Evolutionary conservation across 2,329 filamentous ascomycete species (phyloP), one percentile per base, ranked within the genome.

Genomic region (Penicillium vulpinum): DNA sequence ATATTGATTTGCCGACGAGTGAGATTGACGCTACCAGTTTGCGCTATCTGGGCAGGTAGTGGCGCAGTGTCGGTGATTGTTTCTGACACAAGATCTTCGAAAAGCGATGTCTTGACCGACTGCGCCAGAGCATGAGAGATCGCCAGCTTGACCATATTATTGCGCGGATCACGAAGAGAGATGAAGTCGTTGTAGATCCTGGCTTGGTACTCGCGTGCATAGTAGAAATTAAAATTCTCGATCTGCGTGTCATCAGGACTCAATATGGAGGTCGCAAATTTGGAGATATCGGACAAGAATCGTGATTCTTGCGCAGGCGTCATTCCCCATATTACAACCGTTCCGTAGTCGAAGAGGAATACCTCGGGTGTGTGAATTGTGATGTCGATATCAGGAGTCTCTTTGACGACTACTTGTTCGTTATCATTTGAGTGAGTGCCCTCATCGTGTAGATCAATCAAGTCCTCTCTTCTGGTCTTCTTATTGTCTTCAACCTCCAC

Each of bases 121-220:
- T 99, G 94, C 0, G 93, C 90, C 46, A 99, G 80, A 3, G 94
- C 94, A 78, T 99, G 94, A 16, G 91, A 96, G 71, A 97, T 97
- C 54, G 93, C 92, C 36, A 97, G 81, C 78, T 97, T 97, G 65
- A 89, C 95, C 94, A 97, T 97, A 78, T 97, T 96, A 75, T 96
- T 96, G 69, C 88, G 88, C 77, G 96, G 96, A 68, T 97, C 93
- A 47, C 92, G 84, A 59, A 99, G 77, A 2, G 91, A 94, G 75
- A 99, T 99, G 69, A 99, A 99, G 76, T 99, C 94, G 76, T 99
- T 99, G 83, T 99, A 99, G 74, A 99, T 99, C 50, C 94, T 88
- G 22, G 94, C 91, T 77, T 99, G 95, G 73, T 99, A 99, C 72
- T 97, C 93, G 68, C 90, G 85, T 3, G 94, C 97, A 78, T 99